Evolutionary conservation across 2,329 filamentous ascomycete species (phyloP).

Genomic region (Ophiostoma australiae): DNA sequence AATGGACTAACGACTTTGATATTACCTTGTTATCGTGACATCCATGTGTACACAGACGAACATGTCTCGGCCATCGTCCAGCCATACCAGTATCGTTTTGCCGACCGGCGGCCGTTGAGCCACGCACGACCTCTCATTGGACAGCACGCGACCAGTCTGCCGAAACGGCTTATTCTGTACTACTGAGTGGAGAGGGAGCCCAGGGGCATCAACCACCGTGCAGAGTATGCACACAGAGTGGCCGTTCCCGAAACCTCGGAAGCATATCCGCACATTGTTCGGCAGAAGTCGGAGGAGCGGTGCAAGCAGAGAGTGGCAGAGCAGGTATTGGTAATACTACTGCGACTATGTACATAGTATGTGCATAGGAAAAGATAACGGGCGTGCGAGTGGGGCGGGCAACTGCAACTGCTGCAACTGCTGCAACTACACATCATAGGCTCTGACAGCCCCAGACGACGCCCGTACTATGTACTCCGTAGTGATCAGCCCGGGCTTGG

Average conservation of each 20-base stretch:
- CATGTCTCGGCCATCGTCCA: neutral
- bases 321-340: no score
- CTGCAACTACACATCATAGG: no score
- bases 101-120: slow-evolving; percentile 7
- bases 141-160: slow-evolving; percentile 16
- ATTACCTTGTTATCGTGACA: neutral
- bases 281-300: slow-evolving; percentile 21
- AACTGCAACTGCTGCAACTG: neutral
- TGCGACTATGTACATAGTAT: neutral
- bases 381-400: slow-evolving; percentile 2
- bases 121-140: slow-evolving; percentile 14
- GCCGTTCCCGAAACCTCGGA: slow-evolving; percentile 20
- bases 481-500: slow-evolving; percentile 13
- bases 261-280: slow-evolving; percentile 12
- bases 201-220: no score
- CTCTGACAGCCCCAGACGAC: neutral
- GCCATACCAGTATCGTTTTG: neutral
- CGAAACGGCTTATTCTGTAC: slow-evolving; percentile 15
- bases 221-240: no score
- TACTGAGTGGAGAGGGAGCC: neutral
- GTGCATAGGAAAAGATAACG: neutral
- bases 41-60: neutral
- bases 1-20: slow-evolving; percentile 18
- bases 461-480: no score
- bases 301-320: neutral